phyloP scores from a whole-genome alignment of 768 basidiomycete genomes.

The Leccinum olivaceopallidum region DNA sequence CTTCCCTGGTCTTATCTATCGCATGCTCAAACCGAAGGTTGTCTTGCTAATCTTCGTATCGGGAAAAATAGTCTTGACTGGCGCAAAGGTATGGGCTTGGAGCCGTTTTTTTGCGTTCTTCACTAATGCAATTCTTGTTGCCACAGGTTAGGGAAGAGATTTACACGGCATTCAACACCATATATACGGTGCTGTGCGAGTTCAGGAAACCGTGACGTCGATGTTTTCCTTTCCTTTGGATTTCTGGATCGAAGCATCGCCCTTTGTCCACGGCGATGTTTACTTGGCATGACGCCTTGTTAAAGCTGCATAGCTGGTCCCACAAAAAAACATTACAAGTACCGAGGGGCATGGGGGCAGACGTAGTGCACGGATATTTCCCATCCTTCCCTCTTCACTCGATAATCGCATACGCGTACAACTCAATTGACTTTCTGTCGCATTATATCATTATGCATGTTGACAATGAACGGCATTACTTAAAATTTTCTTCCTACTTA shows the following conservation, averaged over 20 bases:
- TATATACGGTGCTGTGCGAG: slow-evolving; percentile 96
- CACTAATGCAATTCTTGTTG: slow-evolving; percentile 44
- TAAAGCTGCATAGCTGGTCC: neutral
- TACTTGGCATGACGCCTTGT: slow-evolving; percentile 2
- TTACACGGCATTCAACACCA: slow-evolving; percentile 99
- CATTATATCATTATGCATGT: slow-evolving; percentile 31
- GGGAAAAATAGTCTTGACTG: slow-evolving; percentile 98
- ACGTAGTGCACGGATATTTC: slow-evolving; percentile 41
- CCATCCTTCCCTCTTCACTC: slow-evolving; percentile 28
- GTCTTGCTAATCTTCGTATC: slow-evolving; percentile 98
- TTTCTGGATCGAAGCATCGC: neutral
- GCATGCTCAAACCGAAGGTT: slow-evolving; percentile 99
- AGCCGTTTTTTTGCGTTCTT: slow-evolving; percentile 13
- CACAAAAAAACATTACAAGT: slow-evolving; percentile 22
- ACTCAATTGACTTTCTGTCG: slow-evolving; percentile 21
- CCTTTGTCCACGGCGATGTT: slow-evolving; percentile 5
- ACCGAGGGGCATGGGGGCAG: slow-evolving; percentile 33
- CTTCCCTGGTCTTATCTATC: slow-evolving; percentile 98
- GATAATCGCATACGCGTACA: slow-evolving; percentile 30
- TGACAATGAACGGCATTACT: neutral
- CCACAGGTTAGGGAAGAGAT: slow-evolving; percentile 95
- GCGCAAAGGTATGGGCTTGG: slow-evolving; percentile 80
- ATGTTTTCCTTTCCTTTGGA: slow-evolving; percentile 1
- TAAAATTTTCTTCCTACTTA: neutral
- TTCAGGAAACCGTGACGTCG: slow-evolving; percentile 74